These are phyloP conservation scores for Patellifolia procumbens DNA, from an alignment of 179 eudicot species.

Conservation along the genomic window DNA sequence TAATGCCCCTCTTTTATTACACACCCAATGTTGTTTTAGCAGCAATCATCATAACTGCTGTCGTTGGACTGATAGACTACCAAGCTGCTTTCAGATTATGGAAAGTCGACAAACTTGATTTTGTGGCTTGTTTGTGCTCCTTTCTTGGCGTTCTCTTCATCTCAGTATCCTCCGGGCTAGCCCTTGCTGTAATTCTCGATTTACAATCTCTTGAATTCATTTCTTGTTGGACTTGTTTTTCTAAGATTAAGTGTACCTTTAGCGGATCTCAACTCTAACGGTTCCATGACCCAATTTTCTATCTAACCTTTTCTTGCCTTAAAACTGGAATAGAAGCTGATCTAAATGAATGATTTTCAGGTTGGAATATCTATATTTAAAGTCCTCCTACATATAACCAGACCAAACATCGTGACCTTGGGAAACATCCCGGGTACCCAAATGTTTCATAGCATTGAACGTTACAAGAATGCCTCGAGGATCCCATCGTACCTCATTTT, in stretches of 20 bases:
- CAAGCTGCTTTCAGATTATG: conserved; percentile 60
- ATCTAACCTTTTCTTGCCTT: too few relatives aligned
- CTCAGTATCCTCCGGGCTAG: conserved; percentile 75
- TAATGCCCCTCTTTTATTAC: conserved; percentile 86
- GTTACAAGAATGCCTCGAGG: conserved; percentile 60
- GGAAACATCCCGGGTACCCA: conserved; percentile 78
- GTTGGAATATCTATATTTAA: conserved; percentile 72
- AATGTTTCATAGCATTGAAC: conserved; percentile 59
- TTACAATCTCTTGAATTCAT: not conserved
- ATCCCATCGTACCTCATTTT: conserved; percentile 68
- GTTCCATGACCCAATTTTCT: too few relatives aligned
- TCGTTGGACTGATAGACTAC: conserved; percentile 74
- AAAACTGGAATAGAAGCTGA: too few relatives aligned
- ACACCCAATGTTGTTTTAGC: conserved; percentile 87
- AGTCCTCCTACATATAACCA: conserved; percentile 67
- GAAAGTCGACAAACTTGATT: conserved; percentile 89
- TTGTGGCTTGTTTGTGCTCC: conserved; percentile 69
- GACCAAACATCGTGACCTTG: conserved; percentile 63
- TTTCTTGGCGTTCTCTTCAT: conserved; percentile 80
- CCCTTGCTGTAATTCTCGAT: conserved; percentile 60
- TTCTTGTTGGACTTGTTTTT: too few relatives aligned
- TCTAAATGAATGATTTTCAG: conserved; percentile 30
- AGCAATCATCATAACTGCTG: conserved; percentile 79
- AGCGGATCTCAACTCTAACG: too few relatives aligned
- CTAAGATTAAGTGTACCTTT: too few relatives aligned